phyloP scores from a whole-genome alignment of 345 rosid genomes.

The Clarkia xantiana region DNA sequence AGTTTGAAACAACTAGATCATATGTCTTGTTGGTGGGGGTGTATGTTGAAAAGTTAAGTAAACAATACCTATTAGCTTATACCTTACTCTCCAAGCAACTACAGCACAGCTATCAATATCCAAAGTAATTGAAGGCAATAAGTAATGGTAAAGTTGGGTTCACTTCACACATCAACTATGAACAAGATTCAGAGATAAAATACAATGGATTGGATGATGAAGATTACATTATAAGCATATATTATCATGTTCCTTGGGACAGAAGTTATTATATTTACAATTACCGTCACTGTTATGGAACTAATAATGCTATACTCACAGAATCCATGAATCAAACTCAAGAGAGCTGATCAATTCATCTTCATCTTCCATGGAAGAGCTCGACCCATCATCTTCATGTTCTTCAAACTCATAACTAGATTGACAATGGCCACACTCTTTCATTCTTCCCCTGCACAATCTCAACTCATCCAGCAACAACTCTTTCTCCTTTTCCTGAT shows the following conservation, averaged over 20 bases:
- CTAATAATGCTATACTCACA: not conserved
- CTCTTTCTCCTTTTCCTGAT: slow-evolving; percentile 26
- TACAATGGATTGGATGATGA: too few species aligned
- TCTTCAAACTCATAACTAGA: not conserved
- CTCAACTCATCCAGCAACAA: slow-evolving; percentile 23
- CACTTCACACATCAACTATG: too few species aligned
- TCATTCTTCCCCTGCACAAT: slow-evolving; percentile 14
- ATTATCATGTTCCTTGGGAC: too few species aligned
- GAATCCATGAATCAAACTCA: slow-evolving; percentile 10
- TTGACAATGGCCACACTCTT: not conserved
- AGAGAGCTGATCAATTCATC: slow-evolving; percentile 10
- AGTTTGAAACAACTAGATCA: not conserved
- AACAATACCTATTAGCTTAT: too few species aligned
- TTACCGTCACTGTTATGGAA: too few species aligned
- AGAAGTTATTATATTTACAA: too few species aligned
- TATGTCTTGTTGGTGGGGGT: not conserved
- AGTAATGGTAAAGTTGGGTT: too few species aligned
- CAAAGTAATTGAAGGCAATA: too few species aligned
- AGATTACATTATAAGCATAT: too few species aligned
- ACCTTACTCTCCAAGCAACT: too few species aligned
- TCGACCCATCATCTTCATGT: slow-evolving; percentile 14
- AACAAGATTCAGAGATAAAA: too few species aligned
- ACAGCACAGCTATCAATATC: too few species aligned
- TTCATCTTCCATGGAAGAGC: slow-evolving; percentile 8
- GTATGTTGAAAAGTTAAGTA: not conserved